Evolutionary conservation across 306 rosid species (phyloP).

Genomic region (Cicer yamashitae): DNA sequence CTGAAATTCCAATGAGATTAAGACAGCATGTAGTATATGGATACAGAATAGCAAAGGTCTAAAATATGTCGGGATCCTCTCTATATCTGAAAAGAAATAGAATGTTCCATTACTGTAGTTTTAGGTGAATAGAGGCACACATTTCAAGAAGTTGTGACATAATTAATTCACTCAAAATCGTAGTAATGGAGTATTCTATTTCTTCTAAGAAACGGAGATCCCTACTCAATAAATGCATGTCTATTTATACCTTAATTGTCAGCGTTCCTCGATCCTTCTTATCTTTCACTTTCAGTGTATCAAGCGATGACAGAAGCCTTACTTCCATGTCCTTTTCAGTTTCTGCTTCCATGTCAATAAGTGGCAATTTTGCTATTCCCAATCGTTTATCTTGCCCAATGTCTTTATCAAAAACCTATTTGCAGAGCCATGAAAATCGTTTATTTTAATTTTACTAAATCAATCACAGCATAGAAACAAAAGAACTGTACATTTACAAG

Average conservation of each 20-base stretch:
- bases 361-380: constrained; percentile 80
- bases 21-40: neutral
- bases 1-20: constrained; percentile 50
- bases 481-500: neutral
- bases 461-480: constrained; percentile 1
- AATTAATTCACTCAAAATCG: neutral
- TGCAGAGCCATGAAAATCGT: constrained; percentile 23
- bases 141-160: neutral
- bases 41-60: neutral
- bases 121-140: neutral
- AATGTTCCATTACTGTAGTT: neutral
- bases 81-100: neutral
- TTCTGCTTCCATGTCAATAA: constrained; percentile 71
- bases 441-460: constrained; percentile 28
- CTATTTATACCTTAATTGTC: constrained; percentile 61
- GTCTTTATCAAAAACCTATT: constrained; percentile 87
- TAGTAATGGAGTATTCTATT: neutral
- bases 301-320: constrained; percentile 82
- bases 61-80: neutral
- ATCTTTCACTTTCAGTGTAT: constrained; percentile 87
- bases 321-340: constrained; percentile 64
- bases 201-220: neutral
- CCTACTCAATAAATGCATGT: neutral
- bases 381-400: constrained; percentile 93
- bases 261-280: constrained; percentile 88